These are phyloP conservation scores for Poterioochromonas sp. DNA, from an alignment of 352 stramenopile species.

Conservation along the genomic window DNA sequence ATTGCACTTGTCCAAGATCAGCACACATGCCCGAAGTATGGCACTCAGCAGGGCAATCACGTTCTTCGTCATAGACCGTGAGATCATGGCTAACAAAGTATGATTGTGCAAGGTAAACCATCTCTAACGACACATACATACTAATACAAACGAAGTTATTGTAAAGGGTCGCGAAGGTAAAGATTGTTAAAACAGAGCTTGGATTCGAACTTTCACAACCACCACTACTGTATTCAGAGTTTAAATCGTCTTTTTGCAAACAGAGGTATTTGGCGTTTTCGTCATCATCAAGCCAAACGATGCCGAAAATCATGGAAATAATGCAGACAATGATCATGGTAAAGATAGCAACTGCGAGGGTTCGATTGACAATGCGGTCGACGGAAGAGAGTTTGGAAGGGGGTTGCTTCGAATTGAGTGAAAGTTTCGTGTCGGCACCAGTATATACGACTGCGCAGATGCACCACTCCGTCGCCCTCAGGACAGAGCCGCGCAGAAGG, in stretches of 20 bases:
- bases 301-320: conserved; percentile 40
- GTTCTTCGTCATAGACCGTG: conserved; percentile 82
- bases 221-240: background rate
- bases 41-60: conserved; percentile 63
- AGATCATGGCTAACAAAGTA: conserved; percentile 48
- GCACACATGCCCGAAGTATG: conserved; percentile 55
- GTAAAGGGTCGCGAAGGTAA: conserved; percentile 85
- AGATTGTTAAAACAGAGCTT: conserved; percentile 71
- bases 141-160: conserved; percentile 82
- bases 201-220: conserved; percentile 36
- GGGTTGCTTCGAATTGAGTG: conserved; percentile 40
- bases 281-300: conserved; percentile 46
- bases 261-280: conserved; percentile 1
- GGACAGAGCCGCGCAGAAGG: conserved; percentile 75
- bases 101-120: conserved; percentile 71
- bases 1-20: conserved; percentile 56
- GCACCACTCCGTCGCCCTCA: conserved; percentile 82
- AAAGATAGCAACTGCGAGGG: conserved; percentile 45
- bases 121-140: conserved; percentile 91
- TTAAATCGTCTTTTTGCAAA: conserved; percentile 11
- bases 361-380: conserved; percentile 34
- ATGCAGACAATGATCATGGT: conserved; percentile 51
- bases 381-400: conserved; percentile 40
- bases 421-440: conserved; percentile 79
- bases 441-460: conserved; percentile 83